These are phyloP conservation scores for Andrographis paniculata DNA, from an alignment of 305 asterid species.

Conservation along the genomic window DNA sequence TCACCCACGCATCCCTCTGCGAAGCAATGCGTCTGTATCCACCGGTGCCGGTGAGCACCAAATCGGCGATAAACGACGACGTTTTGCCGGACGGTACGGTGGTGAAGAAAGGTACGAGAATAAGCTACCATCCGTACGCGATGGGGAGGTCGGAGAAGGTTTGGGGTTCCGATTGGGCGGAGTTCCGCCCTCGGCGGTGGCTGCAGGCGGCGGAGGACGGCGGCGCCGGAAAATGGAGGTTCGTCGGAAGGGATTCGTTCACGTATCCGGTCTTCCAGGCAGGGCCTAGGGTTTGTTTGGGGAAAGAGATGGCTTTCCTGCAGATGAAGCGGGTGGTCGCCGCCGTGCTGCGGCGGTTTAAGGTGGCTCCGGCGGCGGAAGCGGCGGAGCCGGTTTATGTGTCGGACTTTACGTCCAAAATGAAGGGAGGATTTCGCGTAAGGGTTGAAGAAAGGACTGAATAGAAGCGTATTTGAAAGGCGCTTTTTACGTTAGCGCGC, in stretches of 20 bases:
- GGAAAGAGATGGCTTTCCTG: constrained; percentile 45
- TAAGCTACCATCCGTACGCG: constrained; percentile 33
- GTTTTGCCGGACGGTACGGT: constrained; percentile 31
- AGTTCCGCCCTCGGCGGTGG: constrained; percentile 34
- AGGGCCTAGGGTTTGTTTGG: constrained; percentile 42
- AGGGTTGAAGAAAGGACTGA: constrained; percentile 36
- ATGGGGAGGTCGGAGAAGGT: constrained; percentile 36
- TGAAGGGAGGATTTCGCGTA: constrained; percentile 46
- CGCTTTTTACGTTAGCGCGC: no score
- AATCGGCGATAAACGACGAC: constrained; percentile 22
- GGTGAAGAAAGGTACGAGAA: constrained; percentile 28
- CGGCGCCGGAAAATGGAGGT: constrained; percentile 23
- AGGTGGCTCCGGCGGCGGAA: constrained; percentile 26
- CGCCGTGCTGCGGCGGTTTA: constrained; percentile 29
- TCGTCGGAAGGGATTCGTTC: constrained; percentile 20
- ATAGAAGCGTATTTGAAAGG: no score
- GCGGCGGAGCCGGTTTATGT: constrained; percentile 24
- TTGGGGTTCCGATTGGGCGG: constrained; percentile 32
- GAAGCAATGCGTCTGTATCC: constrained; percentile 45
- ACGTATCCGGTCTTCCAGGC: constrained; percentile 37
- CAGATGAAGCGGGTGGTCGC: constrained; percentile 45
- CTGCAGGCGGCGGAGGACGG: constrained; percentile 10
- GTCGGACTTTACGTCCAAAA: constrained; percentile 25
- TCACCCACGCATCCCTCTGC: constrained; percentile 32
- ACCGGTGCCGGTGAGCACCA: constrained; percentile 33